A percentile compares a stretch with the other conserved stretches of the same genome.
These are phyloP conservation scores for Fusarium agapanthi DNA, from an alignment of 2,329 filamentous ascomycete species.

Conservation along the genomic window DNA sequence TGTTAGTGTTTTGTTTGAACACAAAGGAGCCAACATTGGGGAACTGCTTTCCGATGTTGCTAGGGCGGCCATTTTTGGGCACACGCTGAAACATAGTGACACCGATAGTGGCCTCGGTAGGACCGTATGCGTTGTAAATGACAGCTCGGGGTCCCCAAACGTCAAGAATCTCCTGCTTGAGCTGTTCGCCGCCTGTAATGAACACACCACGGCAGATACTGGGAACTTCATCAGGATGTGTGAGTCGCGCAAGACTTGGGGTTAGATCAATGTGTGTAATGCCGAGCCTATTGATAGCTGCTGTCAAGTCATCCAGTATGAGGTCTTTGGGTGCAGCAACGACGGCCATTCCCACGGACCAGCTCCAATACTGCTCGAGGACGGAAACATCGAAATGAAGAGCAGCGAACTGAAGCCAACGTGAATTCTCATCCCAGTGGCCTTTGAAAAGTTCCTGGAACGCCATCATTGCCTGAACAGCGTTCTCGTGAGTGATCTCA, in stretches of 20 bases:
- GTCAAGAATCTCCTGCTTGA: slow-evolving; percentile 90
- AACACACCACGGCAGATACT: slow-evolving; percentile 84
- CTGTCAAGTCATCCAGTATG: slow-evolving; percentile 83
- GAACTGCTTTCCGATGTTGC: slow-evolving; percentile 89
- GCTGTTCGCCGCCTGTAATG: slow-evolving; percentile 88
- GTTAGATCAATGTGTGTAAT: slow-evolving; percentile 95
- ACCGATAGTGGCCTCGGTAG: slow-evolving; percentile 92
- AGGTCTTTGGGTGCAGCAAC: slow-evolving; percentile 84
- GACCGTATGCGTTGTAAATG: slow-evolving; percentile 93
- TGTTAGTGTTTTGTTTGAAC: slow-evolving; percentile 72
- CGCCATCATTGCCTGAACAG: slow-evolving; percentile 87
- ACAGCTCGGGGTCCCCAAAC: slow-evolving; percentile 81
- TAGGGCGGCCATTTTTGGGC: slow-evolving; percentile 77
- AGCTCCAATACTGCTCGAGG: slow-evolving; percentile 94
- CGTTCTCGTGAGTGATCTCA: slow-evolving; percentile 87
- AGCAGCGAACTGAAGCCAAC: slow-evolving; percentile 92
- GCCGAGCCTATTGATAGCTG: slow-evolving; percentile 72
- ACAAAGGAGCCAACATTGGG: slow-evolving; percentile 88
- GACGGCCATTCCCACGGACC: slow-evolving; percentile 88
- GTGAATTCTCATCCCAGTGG: slow-evolving; percentile 77
- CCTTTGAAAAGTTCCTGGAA: slow-evolving; percentile 81
- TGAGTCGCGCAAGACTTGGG: slow-evolving; percentile 81
- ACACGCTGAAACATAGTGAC: slow-evolving; percentile 90
- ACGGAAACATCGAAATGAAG: slow-evolving; percentile 96
- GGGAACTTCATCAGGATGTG: slow-evolving; percentile 83